Evolutionary conservation across 1,284 basidiomycete species (phyloP), one percentile per base, ranked within the genome.

Genomic region (Pascua guehoae): DNA sequence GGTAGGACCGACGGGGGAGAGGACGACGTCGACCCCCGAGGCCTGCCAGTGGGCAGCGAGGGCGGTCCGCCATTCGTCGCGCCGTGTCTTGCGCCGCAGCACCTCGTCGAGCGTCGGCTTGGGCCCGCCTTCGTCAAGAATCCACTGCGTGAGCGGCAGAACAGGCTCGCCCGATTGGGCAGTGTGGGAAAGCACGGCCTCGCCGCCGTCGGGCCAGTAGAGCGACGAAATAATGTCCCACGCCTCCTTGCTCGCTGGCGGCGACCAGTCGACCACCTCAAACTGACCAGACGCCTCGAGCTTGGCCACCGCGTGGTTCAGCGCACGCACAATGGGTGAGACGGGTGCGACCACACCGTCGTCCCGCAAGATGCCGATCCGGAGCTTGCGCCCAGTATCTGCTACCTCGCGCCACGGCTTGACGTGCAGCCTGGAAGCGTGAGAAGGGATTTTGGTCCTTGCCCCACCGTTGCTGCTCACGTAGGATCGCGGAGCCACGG

Each of bases 341-440:
- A 68, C 70, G 2, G 78, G 77, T 17, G 59, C 64, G 24, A 78
- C 70, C 1, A 74, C 58, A 1, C 76, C 75, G 60, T 80, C 78
- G 44, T 77, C 65, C 58, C 70, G 65, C 66, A 79, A 71, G 18
- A 79, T 66, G 0, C 75, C 79, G 17, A 78, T 63, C 14, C 68
- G 57, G 0, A 70, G 66, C 49, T 65, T 68, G 17, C 40, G 44
- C 32, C 41, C 51, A 43, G 57, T 12, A 47, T 53, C 12, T 54
- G 37, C 16, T 55, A 10, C 39, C 15, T 12, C 39, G 16, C 8
- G 5, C 48, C 43, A 49, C 17, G 37, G 47, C 56, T 49, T 39
- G 43, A 41, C 42, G 24, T 18, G n/a, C 8, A 47, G 41, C 2
- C 41, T 54, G 46, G 14, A 11, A 8, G 24, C 24, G 24, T 32